These are phyloP conservation scores for Silene coronaria DNA, from an alignment of 179 eudicot genomes.

Conservation along the genomic window DNA sequence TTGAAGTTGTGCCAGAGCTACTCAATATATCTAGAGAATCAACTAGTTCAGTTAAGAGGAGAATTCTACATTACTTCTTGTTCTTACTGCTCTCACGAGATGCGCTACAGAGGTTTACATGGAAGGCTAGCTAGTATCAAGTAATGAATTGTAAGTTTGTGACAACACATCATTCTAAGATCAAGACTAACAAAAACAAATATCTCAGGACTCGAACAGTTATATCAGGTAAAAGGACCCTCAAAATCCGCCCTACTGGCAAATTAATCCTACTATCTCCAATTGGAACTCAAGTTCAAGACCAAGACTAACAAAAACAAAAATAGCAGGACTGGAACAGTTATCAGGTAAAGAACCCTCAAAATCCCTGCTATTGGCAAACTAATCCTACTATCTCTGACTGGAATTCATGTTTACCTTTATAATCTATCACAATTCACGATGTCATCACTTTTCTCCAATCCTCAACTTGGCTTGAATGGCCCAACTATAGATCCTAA, in stretches of 20 bases:
- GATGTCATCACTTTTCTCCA: neutral
- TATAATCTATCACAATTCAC: neutral
- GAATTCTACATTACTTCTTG: neutral
- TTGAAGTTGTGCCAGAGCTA: too few species aligned
- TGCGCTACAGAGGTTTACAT: conserved; percentile 1
- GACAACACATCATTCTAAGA: neutral
- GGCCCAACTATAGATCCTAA: neutral
- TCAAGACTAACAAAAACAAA: neutral
- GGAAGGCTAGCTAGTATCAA: neutral
- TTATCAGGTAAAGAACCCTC: neutral
- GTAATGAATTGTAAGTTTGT: neutral
- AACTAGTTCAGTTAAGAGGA: neutral
- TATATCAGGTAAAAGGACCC: neutral
- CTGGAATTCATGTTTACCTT: neutral
- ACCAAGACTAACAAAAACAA: too few species aligned
- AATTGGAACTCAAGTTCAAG: neutral
- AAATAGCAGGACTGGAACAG: neutral
- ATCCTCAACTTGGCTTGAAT: too few species aligned
- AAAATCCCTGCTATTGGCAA: neutral
- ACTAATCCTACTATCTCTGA: conserved; percentile 3
- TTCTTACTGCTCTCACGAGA: neutral
- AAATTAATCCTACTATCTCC: conserved; percentile 5
- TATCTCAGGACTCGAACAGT: neutral
- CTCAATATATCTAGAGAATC: too few species aligned
- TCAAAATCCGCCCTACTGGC: neutral